Evolutionary conservation across 352 stramenopile genomes (phyloP), one percentile per base, ranked within the genome.

Genomic region (Globisporangium uncinulatum): DNA sequence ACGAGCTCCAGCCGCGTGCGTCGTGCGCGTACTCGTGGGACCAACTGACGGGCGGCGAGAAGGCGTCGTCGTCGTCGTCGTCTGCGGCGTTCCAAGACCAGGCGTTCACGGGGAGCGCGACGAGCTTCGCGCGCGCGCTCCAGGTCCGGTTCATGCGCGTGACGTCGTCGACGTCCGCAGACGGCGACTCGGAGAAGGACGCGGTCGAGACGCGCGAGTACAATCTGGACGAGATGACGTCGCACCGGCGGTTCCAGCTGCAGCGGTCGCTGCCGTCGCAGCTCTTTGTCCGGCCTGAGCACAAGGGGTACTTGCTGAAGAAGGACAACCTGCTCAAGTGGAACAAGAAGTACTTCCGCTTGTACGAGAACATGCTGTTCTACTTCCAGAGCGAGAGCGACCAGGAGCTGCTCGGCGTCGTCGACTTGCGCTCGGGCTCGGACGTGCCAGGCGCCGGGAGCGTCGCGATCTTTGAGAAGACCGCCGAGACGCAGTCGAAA

Each of bases 321-420:
- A 95, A 94, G 44, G 86, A 95, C 69, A 94, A 86, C 46, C 70
- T 92, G 62, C 78, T 95, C 36, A 93, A 94, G 71, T 95, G 86
- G 86, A 90, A 89, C 62, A 86, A 89, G 56, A 86, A 86, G 56
- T 95, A 94, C 58, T 95, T 95, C 54, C 80, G 86, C 8, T 58
- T 95, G 51, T 92, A 92, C 54, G 83, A 92, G 46, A 75, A 90
- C 59, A 94, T 94, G 81, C 56, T 95, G 31, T 95, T 93, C 69
- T 95, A 94, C 62, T 95, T 95, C 53, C 72, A 78, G 17, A 89
- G 74, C n/a, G 83, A 94, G 57, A 77, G 73, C 0, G 86, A 95
- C 42, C 83, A 94, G 61, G 84, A 92, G 46, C 60, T 95, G 9
- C 68, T 93, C 1, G 86, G 86, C 48, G 84, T 95, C 51, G 83